These are phyloP conservation scores for Acanthamoeba sp. DNA, from an alignment of 208 protist species.

Conservation along the genomic window DNA sequence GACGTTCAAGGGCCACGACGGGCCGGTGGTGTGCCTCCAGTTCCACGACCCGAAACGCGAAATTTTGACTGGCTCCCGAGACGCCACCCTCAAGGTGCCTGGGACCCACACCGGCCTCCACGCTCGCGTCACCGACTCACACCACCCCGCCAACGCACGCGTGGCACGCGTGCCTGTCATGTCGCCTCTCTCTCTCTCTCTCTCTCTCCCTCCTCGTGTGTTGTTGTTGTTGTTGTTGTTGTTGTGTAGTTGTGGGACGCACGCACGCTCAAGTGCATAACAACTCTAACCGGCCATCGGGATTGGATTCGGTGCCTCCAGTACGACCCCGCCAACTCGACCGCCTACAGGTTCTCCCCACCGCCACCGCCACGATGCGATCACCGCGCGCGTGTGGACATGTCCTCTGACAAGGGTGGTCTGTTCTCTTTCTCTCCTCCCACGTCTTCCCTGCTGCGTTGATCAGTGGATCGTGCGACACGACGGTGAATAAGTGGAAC, in stretches of 20 bases:
- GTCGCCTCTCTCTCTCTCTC: too few relatives aligned
- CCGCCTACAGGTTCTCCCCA: background rate
- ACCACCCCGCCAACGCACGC: background rate
- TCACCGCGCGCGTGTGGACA: background rate
- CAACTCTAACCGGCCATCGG: background rate
- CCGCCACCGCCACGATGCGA: background rate
- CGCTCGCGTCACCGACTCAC: background rate
- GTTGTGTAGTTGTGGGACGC: constrained; percentile 16
- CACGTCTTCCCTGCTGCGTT: too few relatives aligned
- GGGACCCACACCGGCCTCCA: too few relatives aligned
- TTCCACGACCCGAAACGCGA: constrained; percentile 34
- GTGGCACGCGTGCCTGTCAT: too few relatives aligned
- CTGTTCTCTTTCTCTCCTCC: too few relatives aligned
- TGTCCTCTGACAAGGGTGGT: too few relatives aligned
- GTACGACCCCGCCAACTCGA: background rate
- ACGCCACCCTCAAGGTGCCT: constrained; percentile 3
- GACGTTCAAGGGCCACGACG: constrained; percentile 43
- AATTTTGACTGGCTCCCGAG: constrained; percentile 21
- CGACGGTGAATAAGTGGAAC: constrained; percentile 55
- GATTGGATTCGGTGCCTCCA: constrained; percentile 38
- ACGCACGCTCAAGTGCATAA: constrained; percentile 32
- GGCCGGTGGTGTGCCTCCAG: constrained; percentile 50
- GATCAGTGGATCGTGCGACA: constrained; percentile 53
- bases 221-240: background rate
- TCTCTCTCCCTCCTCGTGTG: too few relatives aligned